Evolutionary conservation across 768 basidiomycete genomes (phyloP), one percentile per base, ranked within the genome.

Genomic region (Xerocomus brunneocitrinus): DNA sequence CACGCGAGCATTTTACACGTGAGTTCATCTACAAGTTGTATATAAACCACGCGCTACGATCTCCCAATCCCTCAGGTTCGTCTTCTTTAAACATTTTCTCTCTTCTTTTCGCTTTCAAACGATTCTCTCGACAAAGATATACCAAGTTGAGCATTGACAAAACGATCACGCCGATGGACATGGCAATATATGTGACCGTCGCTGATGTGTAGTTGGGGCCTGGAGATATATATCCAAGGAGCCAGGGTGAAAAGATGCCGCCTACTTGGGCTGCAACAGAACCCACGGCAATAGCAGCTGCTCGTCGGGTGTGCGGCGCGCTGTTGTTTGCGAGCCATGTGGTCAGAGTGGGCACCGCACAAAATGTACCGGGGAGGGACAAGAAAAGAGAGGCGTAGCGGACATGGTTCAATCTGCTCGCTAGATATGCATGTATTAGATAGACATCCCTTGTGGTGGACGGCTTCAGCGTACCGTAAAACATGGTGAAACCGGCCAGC

Each of bases 321-420:
- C 79, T 73, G 66, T 85, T 86, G 65, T 85, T 85, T 9, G 82
- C 74, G 43, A 74, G 68, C 84, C 84, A 86, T 0, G 83, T 76
- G 1, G 72, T 74, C 22, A 82, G 60, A 0, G 81, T 70, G 0
- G 84, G 82, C 1, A 76, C 79, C 1, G 72, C 64, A 30, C 74
- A 65, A 63, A 81, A 83, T 0, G 74, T 70, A 7, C 83, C 82
- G 0, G 77, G 61, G 25, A 83, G 71, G 3, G 75, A 74, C 47
- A 85, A 70, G 71, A 84, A 85, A 2, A 87, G 71, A 6, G 79
- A 79, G 10, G 70, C 79, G 48, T 86, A 86, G 55, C 77, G 78
- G 30, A 79, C 62, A 6, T 68, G 65, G 6, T 43, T 43, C 27
- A 12, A 43, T 27, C 42, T 25, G 42, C 51, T 59, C 16, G 49